A percentile compares a stretch with the other conserved stretches of the same genome.
phyloP scores from a whole-genome alignment of 2,329 filamentous ascomycete genomes.

The Fusarium albosuccineum region DNA sequence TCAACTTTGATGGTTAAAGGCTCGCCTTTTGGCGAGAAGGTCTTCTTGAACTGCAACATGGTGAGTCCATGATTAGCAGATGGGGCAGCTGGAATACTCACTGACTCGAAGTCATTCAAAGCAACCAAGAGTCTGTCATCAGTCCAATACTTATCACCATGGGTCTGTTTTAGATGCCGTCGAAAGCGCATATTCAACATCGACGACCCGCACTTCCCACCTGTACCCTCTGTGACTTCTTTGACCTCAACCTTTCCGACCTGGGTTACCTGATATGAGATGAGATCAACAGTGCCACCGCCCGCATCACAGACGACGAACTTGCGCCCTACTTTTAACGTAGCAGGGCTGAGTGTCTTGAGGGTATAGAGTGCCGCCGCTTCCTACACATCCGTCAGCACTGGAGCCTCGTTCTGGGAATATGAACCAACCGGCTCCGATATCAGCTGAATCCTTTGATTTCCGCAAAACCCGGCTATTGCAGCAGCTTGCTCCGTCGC shows the following conservation, averaged over 20 bases:
- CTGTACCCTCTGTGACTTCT: constrained; percentile 63
- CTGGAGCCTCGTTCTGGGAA: neutral
- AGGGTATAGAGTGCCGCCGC: constrained; percentile 65
- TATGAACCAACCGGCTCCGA: constrained; percentile 59
- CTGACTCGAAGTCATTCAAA: constrained; percentile 58
- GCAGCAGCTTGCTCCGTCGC: constrained; percentile 59
- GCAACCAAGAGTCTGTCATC: constrained; percentile 57
- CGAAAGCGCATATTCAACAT: constrained; percentile 63
- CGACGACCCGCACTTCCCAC: constrained; percentile 63
- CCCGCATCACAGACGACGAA: constrained; percentile 68
- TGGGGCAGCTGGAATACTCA: constrained; percentile 56
- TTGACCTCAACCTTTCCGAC: constrained; percentile 59
- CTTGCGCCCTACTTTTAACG: constrained; percentile 58
- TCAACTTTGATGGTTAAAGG: constrained; percentile 53
- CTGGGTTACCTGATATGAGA: constrained; percentile 63
- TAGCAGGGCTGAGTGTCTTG: constrained; percentile 57
- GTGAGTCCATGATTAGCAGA: constrained; percentile 15
- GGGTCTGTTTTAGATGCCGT: constrained; percentile 57
- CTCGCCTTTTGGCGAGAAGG: constrained; percentile 53
- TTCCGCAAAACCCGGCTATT: constrained; percentile 56
- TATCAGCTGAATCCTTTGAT: constrained; percentile 60
- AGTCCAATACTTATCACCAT: constrained; percentile 59
- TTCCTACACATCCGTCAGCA: constrained; percentile 52
- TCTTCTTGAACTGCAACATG: constrained; percentile 53
- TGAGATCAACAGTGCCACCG: constrained; percentile 67